Evolutionary conservation across 2,329 filamentous ascomycete species (phyloP).

Genomic region (Fusarium napiforme): DNA sequence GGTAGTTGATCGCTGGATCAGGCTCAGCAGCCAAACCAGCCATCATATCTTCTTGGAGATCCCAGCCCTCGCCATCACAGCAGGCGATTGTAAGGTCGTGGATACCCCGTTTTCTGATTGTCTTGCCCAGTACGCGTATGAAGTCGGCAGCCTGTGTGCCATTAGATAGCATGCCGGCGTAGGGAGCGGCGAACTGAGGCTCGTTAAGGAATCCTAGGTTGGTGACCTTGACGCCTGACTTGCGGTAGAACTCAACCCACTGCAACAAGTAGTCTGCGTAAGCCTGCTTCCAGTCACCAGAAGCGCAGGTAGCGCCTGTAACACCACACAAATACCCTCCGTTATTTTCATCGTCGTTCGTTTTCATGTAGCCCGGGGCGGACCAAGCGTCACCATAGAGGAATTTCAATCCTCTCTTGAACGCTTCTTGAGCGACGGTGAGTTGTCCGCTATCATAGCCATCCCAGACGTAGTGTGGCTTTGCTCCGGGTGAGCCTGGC

Average conservation of each 20-base stretch:
- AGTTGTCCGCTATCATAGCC: not conserved
- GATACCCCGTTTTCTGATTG: not conserved
- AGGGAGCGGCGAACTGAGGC: not conserved
- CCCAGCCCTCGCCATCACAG: not conserved
- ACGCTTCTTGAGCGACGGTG: not conserved
- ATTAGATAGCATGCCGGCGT: not conserved
- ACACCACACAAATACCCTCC: not conserved
- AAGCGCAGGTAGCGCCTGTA: not conserved
- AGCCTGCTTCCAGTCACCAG: not conserved
- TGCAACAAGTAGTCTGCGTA: not conserved
- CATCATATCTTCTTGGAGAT: not conserved
- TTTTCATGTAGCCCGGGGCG: not conserved
- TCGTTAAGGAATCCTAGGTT: not conserved
- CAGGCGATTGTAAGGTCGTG: not conserved
- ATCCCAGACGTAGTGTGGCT: not conserved
- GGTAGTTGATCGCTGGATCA: not conserved
- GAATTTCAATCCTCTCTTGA: not conserved
- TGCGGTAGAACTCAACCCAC: not conserved
- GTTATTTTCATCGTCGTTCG: not conserved
- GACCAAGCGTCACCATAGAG: not conserved
- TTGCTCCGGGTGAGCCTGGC: not conserved
- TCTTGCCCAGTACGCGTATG: not conserved
- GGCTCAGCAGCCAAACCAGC: not conserved
- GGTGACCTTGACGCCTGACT: not conserved
- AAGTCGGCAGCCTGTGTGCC: not conserved